These are phyloP conservation scores for Penicillium macrosclerotiorum DNA, from an alignment of 495 filamentous ascomycete species.

Conservation along the genomic window DNA sequence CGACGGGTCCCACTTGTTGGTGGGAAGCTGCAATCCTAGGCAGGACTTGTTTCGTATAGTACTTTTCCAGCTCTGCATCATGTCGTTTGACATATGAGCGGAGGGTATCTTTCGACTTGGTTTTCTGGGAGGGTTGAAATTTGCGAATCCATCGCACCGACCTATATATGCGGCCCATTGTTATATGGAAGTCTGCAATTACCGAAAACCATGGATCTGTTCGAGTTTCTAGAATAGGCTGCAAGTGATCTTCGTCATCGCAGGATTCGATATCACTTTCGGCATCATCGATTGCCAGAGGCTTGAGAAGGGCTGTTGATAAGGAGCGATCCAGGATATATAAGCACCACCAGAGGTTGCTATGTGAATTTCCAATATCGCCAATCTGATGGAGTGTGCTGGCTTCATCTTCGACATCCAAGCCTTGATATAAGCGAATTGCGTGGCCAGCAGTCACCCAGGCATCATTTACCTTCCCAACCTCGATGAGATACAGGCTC, in stretches of 20 bases:
- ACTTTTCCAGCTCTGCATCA: constrained; percentile 10
- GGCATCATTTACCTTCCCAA: constrained; percentile 16
- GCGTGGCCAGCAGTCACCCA: constrained; percentile 19
- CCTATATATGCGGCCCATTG: constrained; percentile 9
- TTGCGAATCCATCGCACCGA: constrained; percentile 11
- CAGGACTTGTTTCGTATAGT: constrained; percentile 9
- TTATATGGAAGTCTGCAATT: constrained; percentile 10
- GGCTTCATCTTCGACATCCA: constrained; percentile 9
- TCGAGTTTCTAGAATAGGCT: background rate
- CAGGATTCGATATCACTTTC: constrained; percentile 9
- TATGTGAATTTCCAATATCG: background rate
- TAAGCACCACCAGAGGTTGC: constrained; percentile 19
- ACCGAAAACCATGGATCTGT: constrained; percentile 13
- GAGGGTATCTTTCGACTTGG: constrained; percentile 4
- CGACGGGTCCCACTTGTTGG: background rate
- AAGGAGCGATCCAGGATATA: constrained; percentile 19
- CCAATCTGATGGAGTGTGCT: background rate
- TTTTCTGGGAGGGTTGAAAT: background rate
- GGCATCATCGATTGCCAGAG: constrained; percentile 17
- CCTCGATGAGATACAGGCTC: constrained; percentile 13
- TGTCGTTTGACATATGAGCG: constrained; percentile 5
- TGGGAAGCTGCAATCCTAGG: background rate
- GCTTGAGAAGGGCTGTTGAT: constrained; percentile 12
- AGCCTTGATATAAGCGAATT: constrained; percentile 16
- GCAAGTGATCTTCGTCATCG: background rate